Evolutionary conservation across 495 filamentous ascomycete genomes (phyloP).

Genomic region (Trichoderma reesei): DNA sequence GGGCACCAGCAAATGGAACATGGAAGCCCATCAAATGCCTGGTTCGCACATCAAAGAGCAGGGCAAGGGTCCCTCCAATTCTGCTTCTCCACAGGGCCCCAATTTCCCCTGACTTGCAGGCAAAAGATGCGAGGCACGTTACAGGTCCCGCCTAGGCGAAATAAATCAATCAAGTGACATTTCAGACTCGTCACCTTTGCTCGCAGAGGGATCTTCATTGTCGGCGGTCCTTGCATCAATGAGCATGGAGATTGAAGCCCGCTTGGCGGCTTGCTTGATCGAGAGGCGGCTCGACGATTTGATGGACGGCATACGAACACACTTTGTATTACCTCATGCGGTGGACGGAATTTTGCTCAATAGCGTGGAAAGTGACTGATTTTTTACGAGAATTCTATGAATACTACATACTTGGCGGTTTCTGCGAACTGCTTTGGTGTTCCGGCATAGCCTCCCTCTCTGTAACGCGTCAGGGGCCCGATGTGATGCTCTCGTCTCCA

Average conservation of each 20-base stretch:
- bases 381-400: too few species aligned
- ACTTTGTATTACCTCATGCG: too few species aligned
- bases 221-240: not conserved
- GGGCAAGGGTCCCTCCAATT: too few species aligned
- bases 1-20: not conserved
- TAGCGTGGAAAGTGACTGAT: too few species aligned
- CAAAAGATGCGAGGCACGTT: not conserved
- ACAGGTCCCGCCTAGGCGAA: not conserved
- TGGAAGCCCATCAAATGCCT: not conserved
- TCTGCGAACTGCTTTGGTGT: too few species aligned
- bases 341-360: too few species aligned
- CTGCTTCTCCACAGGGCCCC: not conserved
- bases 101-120: slow-evolving; percentile 3
- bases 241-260: not conserved
- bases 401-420: too few species aligned
- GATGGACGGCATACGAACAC: too few species aligned
- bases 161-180: not conserved
- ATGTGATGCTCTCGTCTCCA: not conserved
- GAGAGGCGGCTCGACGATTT: too few species aligned
- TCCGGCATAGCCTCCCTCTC: too few species aligned
- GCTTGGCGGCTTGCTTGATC: too few species aligned
- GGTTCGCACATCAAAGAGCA: not conserved
- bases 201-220: not conserved
- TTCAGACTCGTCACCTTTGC: not conserved
- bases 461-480: not conserved